These are phyloP conservation scores for Aschersonia sp. DNA, from an alignment of 2,329 filamentous ascomycete species.

Conservation along the genomic window DNA sequence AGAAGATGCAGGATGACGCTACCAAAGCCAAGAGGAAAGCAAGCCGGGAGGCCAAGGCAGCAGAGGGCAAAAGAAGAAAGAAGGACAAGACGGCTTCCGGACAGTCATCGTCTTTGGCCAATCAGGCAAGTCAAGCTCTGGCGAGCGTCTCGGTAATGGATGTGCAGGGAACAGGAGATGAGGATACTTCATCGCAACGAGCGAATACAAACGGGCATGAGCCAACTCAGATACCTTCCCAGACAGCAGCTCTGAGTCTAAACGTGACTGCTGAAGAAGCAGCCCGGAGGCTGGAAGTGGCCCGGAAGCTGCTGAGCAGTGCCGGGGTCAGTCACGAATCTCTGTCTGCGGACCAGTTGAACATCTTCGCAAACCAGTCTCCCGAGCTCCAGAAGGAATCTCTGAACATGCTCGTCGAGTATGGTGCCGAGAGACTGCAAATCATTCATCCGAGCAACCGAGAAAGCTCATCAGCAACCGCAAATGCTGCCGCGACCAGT, in stretches of 20 bases:
- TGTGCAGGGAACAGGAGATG: not conserved
- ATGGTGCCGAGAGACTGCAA: conserved; percentile 40
- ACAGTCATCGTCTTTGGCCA: conserved; percentile 2
- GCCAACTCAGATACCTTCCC: conserved; percentile 1
- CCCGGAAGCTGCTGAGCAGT: conserved; percentile 29
- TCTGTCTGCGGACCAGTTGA: conserved; percentile 39
- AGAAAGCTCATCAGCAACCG: conserved; percentile 13
- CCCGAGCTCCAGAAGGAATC: conserved; percentile 39
- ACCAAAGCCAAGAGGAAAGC: conserved; percentile 9
- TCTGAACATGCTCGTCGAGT: conserved; percentile 38
- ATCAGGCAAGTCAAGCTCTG: conserved; percentile 3
- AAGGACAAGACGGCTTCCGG: conserved; percentile 9
- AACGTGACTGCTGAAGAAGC: conserved; percentile 29
- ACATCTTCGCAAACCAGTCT: conserved; percentile 44
- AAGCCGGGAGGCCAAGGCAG: conserved; percentile 13
- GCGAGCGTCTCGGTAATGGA: conserved; percentile 2
- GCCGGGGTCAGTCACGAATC: conserved; percentile 36
- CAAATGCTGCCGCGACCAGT: conserved; percentile 8
- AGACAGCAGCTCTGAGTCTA: conserved; percentile 10
- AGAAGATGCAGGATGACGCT: conserved; percentile 12
- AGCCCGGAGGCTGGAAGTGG: conserved; percentile 31
- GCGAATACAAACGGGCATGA: not conserved
- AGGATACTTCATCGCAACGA: not conserved
- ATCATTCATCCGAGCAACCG: conserved; percentile 38
- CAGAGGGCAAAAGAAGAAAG: conserved; percentile 14